Conservation (phyloP, 495 filamentous ascomycete species). For the Penicillium cataractarum region DNA sequence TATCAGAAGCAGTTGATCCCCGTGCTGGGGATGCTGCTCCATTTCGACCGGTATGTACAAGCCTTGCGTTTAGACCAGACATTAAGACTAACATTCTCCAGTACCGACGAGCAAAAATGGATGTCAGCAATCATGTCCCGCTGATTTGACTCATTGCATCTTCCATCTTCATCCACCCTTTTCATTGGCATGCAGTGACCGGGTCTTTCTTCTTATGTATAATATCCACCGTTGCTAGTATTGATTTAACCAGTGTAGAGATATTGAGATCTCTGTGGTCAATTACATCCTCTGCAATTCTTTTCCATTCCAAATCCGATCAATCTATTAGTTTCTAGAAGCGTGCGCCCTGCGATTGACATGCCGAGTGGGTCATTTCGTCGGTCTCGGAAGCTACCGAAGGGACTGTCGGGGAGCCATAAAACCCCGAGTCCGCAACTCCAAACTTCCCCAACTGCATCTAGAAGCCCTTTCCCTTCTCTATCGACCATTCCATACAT, state of each 20-base stretch:
- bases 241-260: conserved; percentile 7
- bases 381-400: neutral
- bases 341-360: conserved; percentile 1
- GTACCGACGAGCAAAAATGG: conserved; percentile 88
- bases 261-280: neutral
- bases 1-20: conserved; percentile 89
- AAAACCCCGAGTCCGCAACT: neutral
- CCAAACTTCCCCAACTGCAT: conserved; percentile 7
- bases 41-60: conserved; percentile 79
- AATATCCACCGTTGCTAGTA: conserved; percentile 20
- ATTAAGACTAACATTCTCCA: conserved; percentile 33
- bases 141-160: conserved; percentile 17
- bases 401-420: neutral
- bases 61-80: neutral
- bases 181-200: neutral
- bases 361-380: neutral
- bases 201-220: conserved; percentile 17
- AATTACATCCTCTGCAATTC: neutral
- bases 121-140: conserved; percentile 71
- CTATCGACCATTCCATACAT: neutral
- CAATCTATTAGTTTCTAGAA: neutral
- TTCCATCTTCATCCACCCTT: neutral
- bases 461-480: neutral
- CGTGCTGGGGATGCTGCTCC: conserved; percentile 85
- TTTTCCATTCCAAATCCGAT: no score